Evolutionary conservation across 2,329 filamentous ascomycete genomes (phyloP).

Genomic region (Monilinia vaccinii-corymbosi): DNA sequence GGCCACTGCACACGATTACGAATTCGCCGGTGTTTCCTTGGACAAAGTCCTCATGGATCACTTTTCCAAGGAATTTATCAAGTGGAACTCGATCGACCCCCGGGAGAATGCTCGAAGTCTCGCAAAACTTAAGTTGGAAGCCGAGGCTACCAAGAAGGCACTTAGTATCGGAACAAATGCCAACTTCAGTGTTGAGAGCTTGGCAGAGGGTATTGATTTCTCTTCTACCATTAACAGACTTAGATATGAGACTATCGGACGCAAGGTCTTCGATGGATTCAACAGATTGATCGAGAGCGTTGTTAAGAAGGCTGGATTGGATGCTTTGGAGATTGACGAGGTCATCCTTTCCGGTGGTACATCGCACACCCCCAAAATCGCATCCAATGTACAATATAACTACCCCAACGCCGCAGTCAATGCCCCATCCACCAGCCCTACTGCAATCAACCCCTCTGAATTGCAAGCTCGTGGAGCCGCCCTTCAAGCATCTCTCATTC

Average conservation of each 20-base stretch:
- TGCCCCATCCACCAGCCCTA: constrained; percentile 68
- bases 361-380: constrained; percentile 89
- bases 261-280: constrained; percentile 83
- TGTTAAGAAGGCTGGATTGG: constrained; percentile 85
- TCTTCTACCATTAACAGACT: constrained; percentile 85
- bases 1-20: constrained; percentile 90
- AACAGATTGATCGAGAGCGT: constrained; percentile 75
- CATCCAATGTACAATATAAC: constrained; percentile 64
- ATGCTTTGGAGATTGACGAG: constrained; percentile 88
- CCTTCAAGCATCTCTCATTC: constrained; percentile 87
- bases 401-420: constrained; percentile 79
- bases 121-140: constrained; percentile 87
- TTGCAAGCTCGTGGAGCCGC: constrained; percentile 82
- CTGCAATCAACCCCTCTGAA: constrained; percentile 89
- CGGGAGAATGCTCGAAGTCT: constrained; percentile 70
- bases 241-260: constrained; percentile 80
- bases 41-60: constrained; percentile 91
- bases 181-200: constrained; percentile 84
- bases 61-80: constrained; percentile 97
- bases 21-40: constrained; percentile 75
- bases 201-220: constrained; percentile 86
- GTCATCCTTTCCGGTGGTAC: constrained; percentile 89
- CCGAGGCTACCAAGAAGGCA: constrained; percentile 85
- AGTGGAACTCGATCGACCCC: constrained; percentile 83
- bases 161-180: constrained; percentile 82